These are phyloP conservation scores for Iris macrosiphon DNA, from an alignment of 106 monocot genomes.

Conservation along the genomic window DNA sequence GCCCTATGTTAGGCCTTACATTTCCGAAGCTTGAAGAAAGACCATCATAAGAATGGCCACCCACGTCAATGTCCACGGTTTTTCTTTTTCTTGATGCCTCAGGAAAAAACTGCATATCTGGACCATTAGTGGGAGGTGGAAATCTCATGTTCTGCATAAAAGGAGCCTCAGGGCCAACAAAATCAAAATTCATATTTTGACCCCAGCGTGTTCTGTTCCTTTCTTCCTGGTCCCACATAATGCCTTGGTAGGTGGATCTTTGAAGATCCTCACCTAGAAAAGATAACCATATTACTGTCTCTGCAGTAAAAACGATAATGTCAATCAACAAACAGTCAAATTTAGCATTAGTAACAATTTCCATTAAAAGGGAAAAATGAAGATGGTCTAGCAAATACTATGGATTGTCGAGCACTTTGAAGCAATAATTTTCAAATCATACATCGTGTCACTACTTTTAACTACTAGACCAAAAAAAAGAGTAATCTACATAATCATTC, in stretches of 20 bases:
- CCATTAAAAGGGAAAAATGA: too few species aligned
- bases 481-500: too few species aligned
- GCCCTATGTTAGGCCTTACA: neutral
- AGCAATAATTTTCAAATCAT: too few species aligned
- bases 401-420: too few species aligned
- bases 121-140: slow-evolving; percentile 2
- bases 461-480: too few species aligned
- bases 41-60: neutral
- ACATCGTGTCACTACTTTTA: too few species aligned
- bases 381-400: too few species aligned
- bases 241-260: neutral
- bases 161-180: neutral
- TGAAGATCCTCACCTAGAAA: neutral
- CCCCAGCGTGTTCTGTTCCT: slow-evolving; percentile 1
- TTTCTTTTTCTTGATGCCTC: slow-evolving; percentile 38
- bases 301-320: neutral
- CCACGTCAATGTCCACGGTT: slow-evolving; percentile 4
- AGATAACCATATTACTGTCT: neutral
- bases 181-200: slow-evolving; percentile 18
- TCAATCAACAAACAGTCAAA: too few species aligned
- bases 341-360: too few species aligned
- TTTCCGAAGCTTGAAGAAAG: slow-evolving; percentile 1
- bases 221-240: slow-evolving; percentile 21
- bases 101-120: slow-evolving; percentile 3
- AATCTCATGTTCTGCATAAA: slow-evolving; percentile 7